Conservation (phyloP, 2,329 filamentous ascomycete species). For the Colletotrichum sp. region DNA sequence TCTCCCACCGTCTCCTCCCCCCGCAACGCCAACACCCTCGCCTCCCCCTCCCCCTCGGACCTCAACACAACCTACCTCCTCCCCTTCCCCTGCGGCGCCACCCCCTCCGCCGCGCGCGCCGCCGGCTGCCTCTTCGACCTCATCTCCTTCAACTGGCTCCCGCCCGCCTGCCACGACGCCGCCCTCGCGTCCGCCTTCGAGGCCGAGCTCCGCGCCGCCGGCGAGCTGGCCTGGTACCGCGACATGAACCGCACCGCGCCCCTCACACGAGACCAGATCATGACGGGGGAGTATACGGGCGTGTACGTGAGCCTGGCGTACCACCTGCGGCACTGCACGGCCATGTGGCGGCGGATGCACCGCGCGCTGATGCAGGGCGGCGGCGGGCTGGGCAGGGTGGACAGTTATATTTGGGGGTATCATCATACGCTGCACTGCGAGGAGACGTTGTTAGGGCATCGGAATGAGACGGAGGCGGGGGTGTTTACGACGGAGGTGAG, state of each 20-base stretch:
- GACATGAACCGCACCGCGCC: neutral
- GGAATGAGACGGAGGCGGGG: neutral
- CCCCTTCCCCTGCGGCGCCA: neutral
- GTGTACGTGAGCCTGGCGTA: constrained; percentile 10
- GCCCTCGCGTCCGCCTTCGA: constrained; percentile 2
- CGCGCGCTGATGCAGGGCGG: constrained; percentile 7
- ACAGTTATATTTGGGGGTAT: constrained; percentile 15
- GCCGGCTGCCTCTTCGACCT: constrained; percentile 16
- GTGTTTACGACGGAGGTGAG: constrained; percentile 11
- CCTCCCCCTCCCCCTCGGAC: neutral
- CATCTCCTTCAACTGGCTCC: constrained; percentile 18
- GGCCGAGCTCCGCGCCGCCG: neutral
- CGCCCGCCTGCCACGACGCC: constrained; percentile 8
- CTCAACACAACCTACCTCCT: neutral
- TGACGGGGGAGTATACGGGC: neutral
- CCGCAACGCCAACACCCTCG: constrained; percentile 17
- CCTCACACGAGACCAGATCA: neutral
- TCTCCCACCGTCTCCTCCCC: neutral
- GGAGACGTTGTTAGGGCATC: constrained; percentile 1
- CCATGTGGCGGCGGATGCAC: constrained; percentile 17
- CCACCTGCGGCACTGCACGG: constrained; percentile 15
- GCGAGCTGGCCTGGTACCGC: constrained; percentile 1
- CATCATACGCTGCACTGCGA: constrained; percentile 17
- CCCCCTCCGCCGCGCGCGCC: constrained; percentile 3
- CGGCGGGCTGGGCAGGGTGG: constrained; percentile 6